Evolutionary conservation across 805 yeast genomes (phyloP).

Genomic region (Saccharomycopsis malanga): DNA sequence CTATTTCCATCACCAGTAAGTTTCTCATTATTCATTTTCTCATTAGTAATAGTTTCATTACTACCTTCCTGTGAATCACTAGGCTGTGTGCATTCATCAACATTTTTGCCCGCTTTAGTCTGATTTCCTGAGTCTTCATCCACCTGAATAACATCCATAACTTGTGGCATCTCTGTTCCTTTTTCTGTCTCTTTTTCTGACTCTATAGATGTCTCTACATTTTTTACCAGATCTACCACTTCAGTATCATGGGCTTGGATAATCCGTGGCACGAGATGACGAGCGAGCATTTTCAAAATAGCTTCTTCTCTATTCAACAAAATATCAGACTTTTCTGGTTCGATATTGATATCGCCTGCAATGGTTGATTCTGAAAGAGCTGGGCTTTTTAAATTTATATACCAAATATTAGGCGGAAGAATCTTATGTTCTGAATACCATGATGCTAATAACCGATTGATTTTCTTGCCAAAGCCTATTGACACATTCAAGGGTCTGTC

Average conservation of each 20-base stretch:
- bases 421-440: slow-evolving; percentile 25
- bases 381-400: slow-evolving; percentile 26
- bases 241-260: too few relatives aligned
- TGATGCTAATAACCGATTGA: slow-evolving; percentile 25
- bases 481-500: slow-evolving; percentile 28
- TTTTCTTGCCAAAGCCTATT: slow-evolving; percentile 29
- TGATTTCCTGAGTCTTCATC: too few relatives aligned
- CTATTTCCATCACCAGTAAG: background rate
- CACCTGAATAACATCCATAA: too few relatives aligned
- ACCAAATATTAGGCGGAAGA: slow-evolving; percentile 32
- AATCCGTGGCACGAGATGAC: background rate
- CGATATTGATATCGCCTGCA: slow-evolving; percentile 36
- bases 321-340: slow-evolving; percentile 39
- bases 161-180: too few relatives aligned
- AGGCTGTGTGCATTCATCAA: too few relatives aligned
- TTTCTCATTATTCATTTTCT: background rate
- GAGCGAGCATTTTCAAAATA: slow-evolving; percentile 8
- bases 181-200: too few relatives aligned
- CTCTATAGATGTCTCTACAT: too few relatives aligned
- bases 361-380: slow-evolving; percentile 13
- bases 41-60: background rate
- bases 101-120: too few relatives aligned
- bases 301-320: slow-evolving; percentile 26
- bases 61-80: too few relatives aligned
- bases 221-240: too few relatives aligned